Evolutionary conservation across 1,284 basidiomycete genomes (phyloP), one percentile per base, ranked within the genome.

Genomic region (Meripilus lineatus): DNA sequence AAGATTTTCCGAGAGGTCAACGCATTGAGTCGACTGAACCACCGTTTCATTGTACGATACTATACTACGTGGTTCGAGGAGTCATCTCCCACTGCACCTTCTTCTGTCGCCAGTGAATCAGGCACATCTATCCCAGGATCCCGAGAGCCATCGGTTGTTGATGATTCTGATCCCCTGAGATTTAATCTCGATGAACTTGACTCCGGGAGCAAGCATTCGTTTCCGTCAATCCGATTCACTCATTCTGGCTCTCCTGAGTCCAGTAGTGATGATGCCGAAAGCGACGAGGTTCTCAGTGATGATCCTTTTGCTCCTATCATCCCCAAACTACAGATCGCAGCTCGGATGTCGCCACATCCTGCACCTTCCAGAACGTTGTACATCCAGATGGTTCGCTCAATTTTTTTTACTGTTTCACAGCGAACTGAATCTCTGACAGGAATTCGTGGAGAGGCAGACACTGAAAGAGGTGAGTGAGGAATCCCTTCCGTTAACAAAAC

Each of bases 1-100:
- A 90, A 87, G 63, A 93, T 96, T 45, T 87, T 93, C 58, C 79
- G 94, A 8, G 93, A 97, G 64, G 92, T 97, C 41, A 90, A 90
- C 51, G 89, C 90, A 0, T 70, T 97, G 15, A 93, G 89, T 50
- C 74, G 87, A 30, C 77, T 96, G 17, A 89, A 85, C 38, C 93
- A 97, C 62, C 82, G 87, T 10, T 89, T 88, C 65, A 90, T 98
- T 50, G 93, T 96, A 15, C 81, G 93, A 33, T 97, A 94, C 58
- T 89, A 82, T 59, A 88, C 85, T 2, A 87, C 86, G 5, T 90
- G 88, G 88, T 72, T 90, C 17, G 88, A 90, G 59, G 79, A 84
- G 45, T 63, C 70, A 4, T 55, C 64, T 2, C 74, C 77, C 14
- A 66, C 68, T 10, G 66, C 68, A 6, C 59, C 64, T 4, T 74